Base-by-base conservation (phyloP, 768 basidiomycete species). In the Panellus pusillus region DNA sequence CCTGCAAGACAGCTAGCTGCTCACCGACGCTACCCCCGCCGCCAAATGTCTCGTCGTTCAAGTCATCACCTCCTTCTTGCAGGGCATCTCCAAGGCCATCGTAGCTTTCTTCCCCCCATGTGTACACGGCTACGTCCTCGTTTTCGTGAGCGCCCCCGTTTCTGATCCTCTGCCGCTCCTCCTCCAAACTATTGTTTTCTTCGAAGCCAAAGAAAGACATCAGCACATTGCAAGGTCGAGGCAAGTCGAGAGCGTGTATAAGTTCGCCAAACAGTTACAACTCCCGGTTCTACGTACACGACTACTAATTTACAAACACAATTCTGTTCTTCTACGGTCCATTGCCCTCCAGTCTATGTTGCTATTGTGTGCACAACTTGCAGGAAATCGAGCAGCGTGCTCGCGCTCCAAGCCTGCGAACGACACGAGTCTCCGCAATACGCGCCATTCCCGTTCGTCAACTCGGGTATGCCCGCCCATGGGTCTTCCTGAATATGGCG, bases 41-140 rank as follows among this genome's bases (percentile, higher is more conserved):
- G 28, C 95, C 97, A 73, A 99, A 99, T 2, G 97, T 99, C 75
- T 96, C 93, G 70, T 96, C 93, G 72, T 99, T 98, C 62, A 95
- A 68, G 61, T 95, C 94, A 76, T 98, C 94, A 52, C 85, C 86
- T 38, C 87, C 88, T 71, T 98, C 96, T 62, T 87, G 84, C 49
- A 98, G 79, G 45, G 84, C 84, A 70, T 92, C 88, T 47, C 89
- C 93, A 24, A 96, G 82, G 37, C 90, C 92, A 69, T 96, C 91
- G 66, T 94, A 93, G 61, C 84, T 84, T 37, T 91, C 91, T 61
- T 91, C 89, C 11, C 91, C 93, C 92, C 92, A 97, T 41, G 87
- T 92, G 71, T 92, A 95, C 43, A 94, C 91, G 3, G 91, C 87
- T 57, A 97, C 74, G 72, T 93, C 88, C 66, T 92, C 93, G 43